Base-by-base conservation (phyloP, 192 early-diverging fungal species). In the Linnemannia exigua region DNA sequence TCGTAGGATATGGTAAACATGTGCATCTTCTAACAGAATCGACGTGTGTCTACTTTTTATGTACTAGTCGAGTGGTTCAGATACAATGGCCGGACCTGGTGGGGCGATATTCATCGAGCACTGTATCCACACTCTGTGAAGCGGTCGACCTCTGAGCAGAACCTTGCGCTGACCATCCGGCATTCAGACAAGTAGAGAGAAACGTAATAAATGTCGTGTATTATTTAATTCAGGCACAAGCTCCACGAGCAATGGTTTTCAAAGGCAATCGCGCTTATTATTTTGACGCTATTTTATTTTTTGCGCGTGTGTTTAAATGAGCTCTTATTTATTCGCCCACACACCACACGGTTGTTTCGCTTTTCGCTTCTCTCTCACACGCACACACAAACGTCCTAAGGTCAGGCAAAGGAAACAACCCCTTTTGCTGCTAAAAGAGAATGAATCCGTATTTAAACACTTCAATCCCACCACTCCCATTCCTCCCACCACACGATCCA, bases 101-200 rank as follows among this genome's bases (percentile, higher is more conserved):
- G 92, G 92, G 92, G 91, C 11, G 92, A 93, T 82, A 90, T 93
- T 17, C 84, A 88, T n/a, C 68, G 86, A 63, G 92, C 91, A n/a
- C 75, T 93, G 20, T 82, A 89, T 17, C 89, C 92, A 19, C 92
- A 93, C 68, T 92, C 92, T 63, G 58, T 63, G 14, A n/a, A 22
- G 58, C 58, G 58, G 28, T 33, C 58, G 8, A 31, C 58, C 58
- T 63, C 58, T 31, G 58, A 63, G 58, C 58, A 63, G 7, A 25
- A 63, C 28, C 58, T n/a, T n/a, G n/a, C 14, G 15, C 3, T 33
- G 22, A 61, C 14, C 25, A 61, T 25, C 58, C 58, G 25, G 9
- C 28, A n/a, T 25, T 58, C 52, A 8, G 22, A 5, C 22, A 58
- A n/a, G 22, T 15, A 63, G 28, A 28, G 31, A 63, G 28, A 4